Conservation (phyloP, 768 basidiomycete genomes). For the Lentinula sp. region DNA sequence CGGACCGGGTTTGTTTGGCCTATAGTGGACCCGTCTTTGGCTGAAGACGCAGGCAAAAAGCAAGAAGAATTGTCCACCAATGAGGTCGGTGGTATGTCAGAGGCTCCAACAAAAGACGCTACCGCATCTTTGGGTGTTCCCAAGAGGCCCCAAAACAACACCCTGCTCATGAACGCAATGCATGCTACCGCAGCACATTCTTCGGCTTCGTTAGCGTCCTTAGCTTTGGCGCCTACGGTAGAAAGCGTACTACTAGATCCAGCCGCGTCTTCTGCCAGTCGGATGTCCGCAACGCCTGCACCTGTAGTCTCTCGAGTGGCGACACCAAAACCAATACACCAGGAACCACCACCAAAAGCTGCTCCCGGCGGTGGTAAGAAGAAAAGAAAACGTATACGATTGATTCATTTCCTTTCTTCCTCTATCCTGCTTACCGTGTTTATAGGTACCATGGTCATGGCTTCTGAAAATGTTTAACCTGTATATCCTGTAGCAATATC, state of each 20-base stretch:
- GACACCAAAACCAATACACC: slow-evolving; percentile 17
- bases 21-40: slow-evolving; percentile 51
- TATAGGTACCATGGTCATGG: neutral
- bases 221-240: slow-evolving; percentile 21
- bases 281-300: slow-evolving; percentile 17
- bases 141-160: slow-evolving; percentile 62
- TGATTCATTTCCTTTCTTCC: neutral
- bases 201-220: slow-evolving; percentile 42
- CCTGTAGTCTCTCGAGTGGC: slow-evolving; percentile 8
- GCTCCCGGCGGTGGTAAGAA: slow-evolving; percentile 54
- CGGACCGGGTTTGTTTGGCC: slow-evolving; percentile 85
- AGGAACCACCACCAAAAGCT: slow-evolving; percentile 43
- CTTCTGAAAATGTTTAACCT: neutral
- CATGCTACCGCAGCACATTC: slow-evolving; percentile 71
- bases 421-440: neutral
- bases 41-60: slow-evolving; percentile 38
- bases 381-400: slow-evolving; percentile 69
- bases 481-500: too few relatives aligned
- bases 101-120: slow-evolving; percentile 10
- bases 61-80: slow-evolving; percentile 14
- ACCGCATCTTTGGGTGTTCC: slow-evolving; percentile 20
- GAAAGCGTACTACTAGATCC: slow-evolving; percentile 16
- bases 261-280: slow-evolving; percentile 5
- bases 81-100: slow-evolving; percentile 16
- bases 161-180: slow-evolving; percentile 74